phyloP scores from a whole-genome alignment of 768 basidiomycete species.

The Podaxis sp. region DNA sequence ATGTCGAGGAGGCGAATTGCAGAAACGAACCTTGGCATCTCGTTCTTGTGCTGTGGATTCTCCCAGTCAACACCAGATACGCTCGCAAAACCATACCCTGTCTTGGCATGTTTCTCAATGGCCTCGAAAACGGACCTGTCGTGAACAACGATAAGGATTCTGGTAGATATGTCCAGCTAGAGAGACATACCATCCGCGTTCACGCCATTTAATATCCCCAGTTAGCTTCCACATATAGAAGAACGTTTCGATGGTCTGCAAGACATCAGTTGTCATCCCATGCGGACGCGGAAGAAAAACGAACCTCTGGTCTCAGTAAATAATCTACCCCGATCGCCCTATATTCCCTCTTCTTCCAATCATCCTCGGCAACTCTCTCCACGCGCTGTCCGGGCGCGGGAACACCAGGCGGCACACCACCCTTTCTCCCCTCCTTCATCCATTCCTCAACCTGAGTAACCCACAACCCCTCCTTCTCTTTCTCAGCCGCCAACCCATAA shows the following conservation, averaged over 20 bases:
- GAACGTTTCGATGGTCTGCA: constrained; percentile 66
- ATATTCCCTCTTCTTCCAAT: constrained; percentile 47
- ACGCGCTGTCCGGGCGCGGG: constrained; percentile 3
- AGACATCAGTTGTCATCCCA: too few species aligned
- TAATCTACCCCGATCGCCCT: constrained; percentile 33
- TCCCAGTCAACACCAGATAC: constrained; percentile 41
- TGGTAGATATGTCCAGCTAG: constrained; percentile 35
- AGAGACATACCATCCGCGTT: constrained; percentile 61
- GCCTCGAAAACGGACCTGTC: constrained; percentile 43
- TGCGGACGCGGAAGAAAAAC: constrained; percentile 13
- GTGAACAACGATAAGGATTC: constrained; percentile 38
- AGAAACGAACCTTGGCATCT: constrained; percentile 65
- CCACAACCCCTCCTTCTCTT: constrained; percentile 28
- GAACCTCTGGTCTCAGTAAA: constrained; percentile 64
- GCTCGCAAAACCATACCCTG: constrained; percentile 54
- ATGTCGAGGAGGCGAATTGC: not conserved
- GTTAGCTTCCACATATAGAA: constrained; percentile 69
- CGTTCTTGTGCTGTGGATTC: constrained; percentile 35
- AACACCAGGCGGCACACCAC: constrained; percentile 22
- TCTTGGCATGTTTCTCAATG: constrained; percentile 53
- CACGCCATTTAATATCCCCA: constrained; percentile 61
- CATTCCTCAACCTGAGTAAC: constrained; percentile 41
- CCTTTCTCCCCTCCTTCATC: constrained; percentile 35
- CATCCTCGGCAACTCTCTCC: constrained; percentile 15
- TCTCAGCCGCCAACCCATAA: not conserved